Evolutionary conservation across 257 asterid species (phyloP).

Genomic region (Fraxinus anomala): DNA sequence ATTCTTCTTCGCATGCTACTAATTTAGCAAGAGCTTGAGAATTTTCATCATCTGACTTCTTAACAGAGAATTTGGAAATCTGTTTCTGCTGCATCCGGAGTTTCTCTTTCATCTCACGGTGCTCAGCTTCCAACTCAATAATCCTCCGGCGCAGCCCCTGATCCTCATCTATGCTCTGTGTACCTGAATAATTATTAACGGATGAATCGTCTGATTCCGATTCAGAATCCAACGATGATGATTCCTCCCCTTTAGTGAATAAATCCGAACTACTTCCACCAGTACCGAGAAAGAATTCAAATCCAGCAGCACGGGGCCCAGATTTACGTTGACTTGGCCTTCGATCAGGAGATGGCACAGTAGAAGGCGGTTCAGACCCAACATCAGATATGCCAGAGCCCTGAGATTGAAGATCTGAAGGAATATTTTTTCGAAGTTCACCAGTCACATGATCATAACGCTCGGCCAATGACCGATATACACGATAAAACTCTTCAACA

Average conservation of each 20-base stretch:
- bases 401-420: conserved; percentile 88
- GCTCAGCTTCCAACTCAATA: conserved; percentile 64
- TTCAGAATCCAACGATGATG: conserved; percentile 68
- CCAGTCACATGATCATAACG: conserved; percentile 63
- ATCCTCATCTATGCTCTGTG: conserved; percentile 52
- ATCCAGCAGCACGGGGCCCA: conserved; percentile 93
- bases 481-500: conserved; percentile 69
- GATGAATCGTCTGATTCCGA: conserved; percentile 88
- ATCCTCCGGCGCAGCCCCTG: conserved; percentile 52
- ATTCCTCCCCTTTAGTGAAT: conserved; percentile 62
- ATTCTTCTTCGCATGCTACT: conserved; percentile 61
- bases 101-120: conserved; percentile 64
- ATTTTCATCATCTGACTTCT: conserved; percentile 29
- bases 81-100: conserved; percentile 42
- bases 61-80: conserved; percentile 26
- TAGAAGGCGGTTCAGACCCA: conserved; percentile 67
- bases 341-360: conserved; percentile 50
- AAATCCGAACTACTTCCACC: conserved; percentile 59
- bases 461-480: conserved; percentile 70
- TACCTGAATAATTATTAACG: conserved; percentile 54
- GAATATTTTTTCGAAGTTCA: conserved; percentile 59
- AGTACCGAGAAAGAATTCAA: conserved; percentile 66
- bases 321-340: conserved; percentile 51
- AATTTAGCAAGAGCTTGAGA: conserved; percentile 43
- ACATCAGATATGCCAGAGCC: conserved; percentile 77